phyloP scores from a whole-genome alignment of 192 early-diverging fungal genomes.

The Coemansia sp. region DNA sequence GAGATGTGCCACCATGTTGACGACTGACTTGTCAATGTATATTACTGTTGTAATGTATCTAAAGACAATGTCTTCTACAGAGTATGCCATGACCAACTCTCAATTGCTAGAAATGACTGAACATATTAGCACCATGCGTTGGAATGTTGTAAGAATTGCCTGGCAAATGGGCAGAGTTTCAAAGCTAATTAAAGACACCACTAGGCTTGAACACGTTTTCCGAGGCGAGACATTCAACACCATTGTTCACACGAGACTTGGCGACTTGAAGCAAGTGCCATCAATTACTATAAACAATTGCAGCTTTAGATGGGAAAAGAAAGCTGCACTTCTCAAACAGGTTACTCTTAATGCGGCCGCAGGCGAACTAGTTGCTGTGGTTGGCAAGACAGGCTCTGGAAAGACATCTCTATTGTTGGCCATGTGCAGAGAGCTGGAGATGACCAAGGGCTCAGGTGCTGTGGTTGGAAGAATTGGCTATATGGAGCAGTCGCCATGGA shows the following conservation, averaged over 20 bases:
- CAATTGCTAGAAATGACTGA: conserved; percentile 7
- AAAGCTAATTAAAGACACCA: background rate
- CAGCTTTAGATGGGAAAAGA: background rate
- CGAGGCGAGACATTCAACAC: background rate
- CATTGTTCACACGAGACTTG: background rate
- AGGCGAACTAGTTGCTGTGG: conserved; percentile 69
- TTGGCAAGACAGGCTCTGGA: conserved; percentile 80
- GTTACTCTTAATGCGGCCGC: conserved; percentile 57
- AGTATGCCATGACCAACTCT: background rate
- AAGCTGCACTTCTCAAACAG: conserved; percentile 16
- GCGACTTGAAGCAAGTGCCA: no score
- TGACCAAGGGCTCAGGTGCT: conserved; percentile 33
- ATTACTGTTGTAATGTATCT: background rate
- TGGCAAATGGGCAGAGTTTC: background rate
- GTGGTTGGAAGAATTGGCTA: conserved; percentile 75
- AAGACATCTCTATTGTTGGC: conserved; percentile 79
- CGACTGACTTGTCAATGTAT: background rate
- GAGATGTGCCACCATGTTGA: background rate
- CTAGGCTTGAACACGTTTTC: background rate
- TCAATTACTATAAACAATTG: background rate
- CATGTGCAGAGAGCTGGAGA: conserved; percentile 76
- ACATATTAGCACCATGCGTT: background rate
- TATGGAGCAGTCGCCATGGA: conserved; percentile 67
- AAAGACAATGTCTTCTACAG: background rate
- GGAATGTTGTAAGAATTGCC: background rate